A percentile compares a stretch with the other conserved stretches of the same genome.
phyloP scores from a whole-genome alignment of 345 rosid genomes.

The Aquilaria sinensis region DNA sequence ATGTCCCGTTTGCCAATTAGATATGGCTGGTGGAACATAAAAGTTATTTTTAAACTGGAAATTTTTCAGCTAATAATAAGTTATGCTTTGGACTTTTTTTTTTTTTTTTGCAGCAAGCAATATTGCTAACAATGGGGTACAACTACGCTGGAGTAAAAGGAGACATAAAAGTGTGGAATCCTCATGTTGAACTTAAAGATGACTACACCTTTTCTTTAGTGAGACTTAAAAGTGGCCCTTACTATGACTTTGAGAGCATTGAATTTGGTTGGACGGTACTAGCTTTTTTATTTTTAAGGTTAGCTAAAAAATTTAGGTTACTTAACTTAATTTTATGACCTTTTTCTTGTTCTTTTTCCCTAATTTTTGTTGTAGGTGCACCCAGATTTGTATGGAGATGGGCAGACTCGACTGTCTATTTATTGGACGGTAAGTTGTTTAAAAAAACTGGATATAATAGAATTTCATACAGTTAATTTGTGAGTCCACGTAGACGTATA shows the following conservation, averaged over 20 bases:
- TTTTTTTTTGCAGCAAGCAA: slow-evolving; percentile 28
- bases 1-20: no score
- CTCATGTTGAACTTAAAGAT: slow-evolving; percentile 38
- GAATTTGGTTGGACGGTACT: slow-evolving; percentile 53
- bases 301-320: no score
- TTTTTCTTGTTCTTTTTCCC: not conserved
- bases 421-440: slow-evolving; percentile 43
- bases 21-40: no score
- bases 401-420: slow-evolving; percentile 34
- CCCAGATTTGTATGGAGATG: slow-evolving; percentile 48
- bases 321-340: no score
- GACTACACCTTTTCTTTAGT: slow-evolving; percentile 42
- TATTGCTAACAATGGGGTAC: slow-evolving; percentile 35
- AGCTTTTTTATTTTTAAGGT: no score
- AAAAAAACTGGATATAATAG: no score
- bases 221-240: slow-evolving; percentile 36
- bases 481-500: no score
- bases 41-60: no score
- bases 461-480: no score
- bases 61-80: not conserved
- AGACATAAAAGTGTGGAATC: slow-evolving; percentile 45
- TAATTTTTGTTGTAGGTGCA: slow-evolving; percentile 32
- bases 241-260: slow-evolving; percentile 33
- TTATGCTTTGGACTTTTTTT: not conserved
- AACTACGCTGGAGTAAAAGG: slow-evolving; percentile 44